These are phyloP conservation scores for Pleurotus giganteus DNA, from an alignment of 768 basidiomycete species.

Conservation along the genomic window DNA sequence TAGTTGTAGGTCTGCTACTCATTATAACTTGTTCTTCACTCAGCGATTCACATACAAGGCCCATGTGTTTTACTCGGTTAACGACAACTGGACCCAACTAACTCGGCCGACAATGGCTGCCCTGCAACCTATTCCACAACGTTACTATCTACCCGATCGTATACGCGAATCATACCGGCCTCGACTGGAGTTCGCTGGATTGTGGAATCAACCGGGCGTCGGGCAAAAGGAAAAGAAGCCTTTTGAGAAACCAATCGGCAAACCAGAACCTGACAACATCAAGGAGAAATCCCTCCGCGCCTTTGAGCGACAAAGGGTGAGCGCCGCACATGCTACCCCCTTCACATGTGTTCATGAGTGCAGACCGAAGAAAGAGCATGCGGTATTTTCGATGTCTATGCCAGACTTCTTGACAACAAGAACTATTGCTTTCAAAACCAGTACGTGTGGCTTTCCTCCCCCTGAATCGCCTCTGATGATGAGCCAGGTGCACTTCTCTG, in stretches of 20 bases:
- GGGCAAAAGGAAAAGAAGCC: slow-evolving; percentile 44
- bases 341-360: neutral
- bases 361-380: slow-evolving; percentile 63
- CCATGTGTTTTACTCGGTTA: slow-evolving; percentile 58
- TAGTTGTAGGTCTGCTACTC: slow-evolving; percentile 51
- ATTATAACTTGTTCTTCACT: slow-evolving; percentile 1
- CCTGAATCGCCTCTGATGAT: slow-evolving; percentile 8
- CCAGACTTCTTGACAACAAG: slow-evolving; percentile 48
- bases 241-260: slow-evolving; percentile 31
- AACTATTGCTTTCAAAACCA: slow-evolving; percentile 50
- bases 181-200: slow-evolving; percentile 58
- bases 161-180: slow-evolving; percentile 55
- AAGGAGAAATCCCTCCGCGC: slow-evolving; percentile 44
- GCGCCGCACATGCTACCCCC: slow-evolving; percentile 9
- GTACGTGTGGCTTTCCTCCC: slow-evolving; percentile 26
- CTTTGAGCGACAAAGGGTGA: slow-evolving; percentile 67
- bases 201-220: slow-evolving; percentile 53
- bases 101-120: slow-evolving; percentile 54
- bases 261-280: slow-evolving; percentile 26
- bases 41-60: slow-evolving; percentile 38
- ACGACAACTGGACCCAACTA: slow-evolving; percentile 59
- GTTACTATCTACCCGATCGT: slow-evolving; percentile 69
- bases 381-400: slow-evolving; percentile 54
- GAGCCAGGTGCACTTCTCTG: slow-evolving; percentile 53
- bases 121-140: slow-evolving; percentile 63